Base-by-base conservation (phyloP, 2,329 filamentous ascomycete species). In the Canariomyces notabilis region DNA sequence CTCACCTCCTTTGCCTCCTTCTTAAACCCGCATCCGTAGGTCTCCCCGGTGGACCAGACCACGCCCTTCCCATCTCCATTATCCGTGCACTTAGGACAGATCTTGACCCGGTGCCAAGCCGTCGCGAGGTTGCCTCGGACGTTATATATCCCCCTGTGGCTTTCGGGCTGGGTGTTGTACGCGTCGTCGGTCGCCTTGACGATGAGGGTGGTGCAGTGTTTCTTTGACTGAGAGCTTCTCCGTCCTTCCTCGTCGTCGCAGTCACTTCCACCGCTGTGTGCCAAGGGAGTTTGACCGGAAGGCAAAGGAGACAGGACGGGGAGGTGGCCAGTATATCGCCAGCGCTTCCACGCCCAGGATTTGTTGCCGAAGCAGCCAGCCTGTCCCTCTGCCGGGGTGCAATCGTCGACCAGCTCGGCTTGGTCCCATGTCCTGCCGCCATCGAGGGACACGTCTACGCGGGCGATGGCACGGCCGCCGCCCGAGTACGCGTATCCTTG, bases 401-500 rank as follows among this genome's bases (percentile, higher is more conserved):
- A 67, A 55, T 80, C 76, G 42, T 76, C 71, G 2, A 82, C 60
- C 19, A 85, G 69, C 42, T 71, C 64, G 6, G 82, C 83, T 57
- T 85, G 80, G 44, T 77, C 73, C 82, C 82, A 86, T 2, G 74
- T 78, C 45, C 67, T 68, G 32, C 82, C 82, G 19, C 76, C 77
- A 57, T 87, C 82, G 22, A 80, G 66, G 48, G 76, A 81, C 23
- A 85, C 67, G 53, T 87, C 83, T 3, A 87, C 82, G n/a, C 82
- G 76, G 37, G 82, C 72, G 51, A 85, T 81, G 59, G 73, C 72
- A 23, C 79, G 74, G 1, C 83, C 83, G 36, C 82, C 83, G 21
- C 83, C 83, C 0, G 80, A 82, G 58, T 82, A 84, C 2, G 83
- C 83, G 59, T 84, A 87, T 1, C 83, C 83, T 41, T 74, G 70